Evolutionary conservation across 139 green algal genomes (phyloP).

Genomic region (Spirogloea muscicola): DNA sequence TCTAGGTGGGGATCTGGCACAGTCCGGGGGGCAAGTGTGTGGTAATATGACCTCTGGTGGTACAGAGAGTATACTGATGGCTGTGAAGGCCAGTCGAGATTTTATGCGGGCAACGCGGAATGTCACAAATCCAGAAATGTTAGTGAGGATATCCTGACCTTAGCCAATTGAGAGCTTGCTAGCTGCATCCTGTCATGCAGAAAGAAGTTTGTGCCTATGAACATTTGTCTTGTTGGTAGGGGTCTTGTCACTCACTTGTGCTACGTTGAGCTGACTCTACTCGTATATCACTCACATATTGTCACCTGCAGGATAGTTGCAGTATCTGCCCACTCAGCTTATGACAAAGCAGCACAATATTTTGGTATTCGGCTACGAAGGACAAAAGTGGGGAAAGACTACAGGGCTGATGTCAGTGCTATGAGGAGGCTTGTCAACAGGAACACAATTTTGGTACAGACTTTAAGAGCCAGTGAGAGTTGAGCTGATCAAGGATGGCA

Average conservation of each 20-base stretch:
- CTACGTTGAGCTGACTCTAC: neutral
- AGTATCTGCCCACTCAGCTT: slow-evolving; percentile 83
- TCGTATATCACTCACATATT: neutral
- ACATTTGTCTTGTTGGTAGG: slow-evolving; percentile 5
- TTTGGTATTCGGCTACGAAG: slow-evolving; percentile 74
- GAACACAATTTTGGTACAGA: slow-evolving; percentile 78
- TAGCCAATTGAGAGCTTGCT: neutral
- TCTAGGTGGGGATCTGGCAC: slow-evolving; percentile 49
- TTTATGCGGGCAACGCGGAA: slow-evolving; percentile 61
- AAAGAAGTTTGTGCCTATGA: no score
- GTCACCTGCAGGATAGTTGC: slow-evolving; percentile 19
- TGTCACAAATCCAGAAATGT: slow-evolving; percentile 78
- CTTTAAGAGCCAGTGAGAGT: neutral
- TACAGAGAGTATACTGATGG: slow-evolving; percentile 87
- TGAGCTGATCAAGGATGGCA: neutral
- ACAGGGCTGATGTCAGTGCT: slow-evolving; percentile 53
- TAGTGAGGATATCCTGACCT: neutral
- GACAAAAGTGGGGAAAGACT: slow-evolving; percentile 60
- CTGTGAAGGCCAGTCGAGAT: slow-evolving; percentile 72
- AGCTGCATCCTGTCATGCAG: neutral
- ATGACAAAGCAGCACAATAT: slow-evolving; percentile 87
- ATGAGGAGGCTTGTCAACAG: slow-evolving; percentile 60
- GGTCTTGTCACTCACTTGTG: slow-evolving; percentile 4
- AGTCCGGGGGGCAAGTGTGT: slow-evolving; percentile 59
- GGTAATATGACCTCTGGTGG: slow-evolving; percentile 88